Base-by-base conservation (phyloP, 345 rosid species). In the Ceriops tagal region DNA sequence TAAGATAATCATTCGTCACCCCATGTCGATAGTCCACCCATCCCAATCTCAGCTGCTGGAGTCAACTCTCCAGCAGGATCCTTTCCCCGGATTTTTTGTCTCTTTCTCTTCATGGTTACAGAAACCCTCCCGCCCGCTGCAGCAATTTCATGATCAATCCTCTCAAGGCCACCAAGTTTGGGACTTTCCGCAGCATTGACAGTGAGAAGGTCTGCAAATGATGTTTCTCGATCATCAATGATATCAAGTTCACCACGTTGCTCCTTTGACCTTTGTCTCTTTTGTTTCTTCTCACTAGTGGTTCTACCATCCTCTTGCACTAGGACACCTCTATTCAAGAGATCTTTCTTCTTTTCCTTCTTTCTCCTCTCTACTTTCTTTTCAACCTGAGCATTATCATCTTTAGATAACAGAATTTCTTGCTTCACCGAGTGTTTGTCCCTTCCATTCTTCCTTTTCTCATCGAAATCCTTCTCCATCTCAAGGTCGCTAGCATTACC, bases 21-120 rank as follows among this genome's bases (percentile, higher is more conserved):
- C 99, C 96, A 91, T 22, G 88, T 76, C 5, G 97, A 89, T 18
- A 80, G 77, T 6, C 97, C 99, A 20, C 97, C 99, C 78, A 88
- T 73, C 27, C 99, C 97, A 57, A 91, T 78, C 77, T 89, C 91
- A 30, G 67, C 63, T 20, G 66, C 80, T 11, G 61, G 61, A 26
- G 86, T 58, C 65, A 84, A 66, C 65, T 76, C 70, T 19, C 58
- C 59, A 65, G 70, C 43, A 10, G 71, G 62, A 76, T 61, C 81
- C 67, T 43, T 27, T 59, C 71, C 75, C 35, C 28, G 71, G 59
- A 65, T 83, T 53, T 78, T 83, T 18, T 46, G 73, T 82, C 84
- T 89, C 83, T 86, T 87, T 69, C 75, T 91, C 78, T 82, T 83
- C 20, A 52, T 39, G 46, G 78, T 76, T 39, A 75, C 19, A 62